Conservation (phyloP, 768 basidiomycete genomes). For the Ramaria rubella region DNA sequence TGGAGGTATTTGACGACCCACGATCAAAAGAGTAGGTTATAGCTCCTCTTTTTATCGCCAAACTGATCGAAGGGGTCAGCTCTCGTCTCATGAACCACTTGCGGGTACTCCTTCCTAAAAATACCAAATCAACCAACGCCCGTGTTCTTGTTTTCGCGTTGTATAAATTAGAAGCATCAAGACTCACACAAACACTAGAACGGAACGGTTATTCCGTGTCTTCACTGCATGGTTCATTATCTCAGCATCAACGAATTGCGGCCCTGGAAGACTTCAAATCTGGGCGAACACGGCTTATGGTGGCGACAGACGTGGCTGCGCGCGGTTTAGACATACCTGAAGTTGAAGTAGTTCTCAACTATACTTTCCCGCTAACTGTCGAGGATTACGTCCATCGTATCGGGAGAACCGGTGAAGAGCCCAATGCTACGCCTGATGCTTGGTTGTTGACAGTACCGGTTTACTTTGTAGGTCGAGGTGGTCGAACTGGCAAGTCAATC, state of each 20-base stretch:
- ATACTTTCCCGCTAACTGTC: slow-evolving; percentile 95
- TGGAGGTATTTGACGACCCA: slow-evolving; percentile 87
- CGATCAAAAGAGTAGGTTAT: slow-evolving; percentile 76
- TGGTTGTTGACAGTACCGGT: slow-evolving; percentile 27
- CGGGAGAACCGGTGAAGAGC: slow-evolving; percentile 67
- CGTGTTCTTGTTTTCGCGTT: slow-evolving; percentile 89
- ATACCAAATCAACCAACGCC: slow-evolving; percentile 48
- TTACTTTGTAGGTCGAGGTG: slow-evolving; percentile 82
- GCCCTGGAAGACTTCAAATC: slow-evolving; percentile 83
- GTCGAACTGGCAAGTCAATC: slow-evolving; percentile 82
- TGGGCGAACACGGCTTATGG: slow-evolving; percentile 73
- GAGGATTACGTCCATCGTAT: slow-evolving; percentile 92
- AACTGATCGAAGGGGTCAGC: slow-evolving; percentile 28
- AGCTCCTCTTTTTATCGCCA: neutral
- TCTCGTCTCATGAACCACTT: slow-evolving; percentile 55
- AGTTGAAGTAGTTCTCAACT: slow-evolving; percentile 90
- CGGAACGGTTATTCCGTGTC: slow-evolving; percentile 72
- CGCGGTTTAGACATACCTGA: slow-evolving; percentile 96
- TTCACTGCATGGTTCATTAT: slow-evolving; percentile 87
- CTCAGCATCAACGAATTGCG: slow-evolving; percentile 76
- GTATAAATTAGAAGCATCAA: slow-evolving; percentile 94
- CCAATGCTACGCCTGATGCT: no score
- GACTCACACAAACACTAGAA: slow-evolving; percentile 76
- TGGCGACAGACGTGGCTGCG: slow-evolving; percentile 97
- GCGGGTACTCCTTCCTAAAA: slow-evolving; percentile 50